Conservation (phyloP, 331 rosid species). For the Prunus yedoensis region DNA sequence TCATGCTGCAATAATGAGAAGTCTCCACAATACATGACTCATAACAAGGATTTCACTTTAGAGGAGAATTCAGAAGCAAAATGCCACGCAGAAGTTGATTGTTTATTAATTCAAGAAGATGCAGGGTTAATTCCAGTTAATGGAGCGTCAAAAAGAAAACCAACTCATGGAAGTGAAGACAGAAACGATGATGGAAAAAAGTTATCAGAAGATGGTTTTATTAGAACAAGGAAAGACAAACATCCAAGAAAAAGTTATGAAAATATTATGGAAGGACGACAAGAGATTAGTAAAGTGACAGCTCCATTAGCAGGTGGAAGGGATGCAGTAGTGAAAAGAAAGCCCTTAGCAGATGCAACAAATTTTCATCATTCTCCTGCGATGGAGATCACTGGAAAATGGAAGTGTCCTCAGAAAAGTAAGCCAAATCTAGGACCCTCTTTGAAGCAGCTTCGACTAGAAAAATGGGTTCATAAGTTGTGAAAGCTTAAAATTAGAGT, state of each 20-base stretch:
- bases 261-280: constrained; percentile 29
- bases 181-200: constrained; percentile 33
- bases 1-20: background rate
- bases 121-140: constrained; percentile 1
- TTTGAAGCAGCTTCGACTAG: constrained; percentile 87
- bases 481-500: constrained; percentile 19
- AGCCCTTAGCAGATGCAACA: constrained; percentile 58
- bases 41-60: constrained; percentile 5
- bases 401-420: constrained; percentile 77
- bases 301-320: constrained; percentile 25
- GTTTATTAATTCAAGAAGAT: background rate
- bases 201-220: constrained; percentile 43
- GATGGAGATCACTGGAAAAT: constrained; percentile 60
- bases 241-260: constrained; percentile 19
- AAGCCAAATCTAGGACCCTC: constrained; percentile 68
- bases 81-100: constrained; percentile 28
- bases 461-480: constrained; percentile 54
- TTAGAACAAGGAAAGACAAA: constrained; percentile 51
- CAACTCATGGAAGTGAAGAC: constrained; percentile 33
- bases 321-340: constrained; percentile 32
- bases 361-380: constrained; percentile 39
- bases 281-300: constrained; percentile 16
- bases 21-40: constrained; percentile 20
- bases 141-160: constrained; percentile 21
- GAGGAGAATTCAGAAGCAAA: constrained; percentile 27